Percentiles rank a stretch among this genome's conserved stretches.
Conservation (phyloP, 106 monocot species). For the Dendrobium chrysotoxum region DNA sequence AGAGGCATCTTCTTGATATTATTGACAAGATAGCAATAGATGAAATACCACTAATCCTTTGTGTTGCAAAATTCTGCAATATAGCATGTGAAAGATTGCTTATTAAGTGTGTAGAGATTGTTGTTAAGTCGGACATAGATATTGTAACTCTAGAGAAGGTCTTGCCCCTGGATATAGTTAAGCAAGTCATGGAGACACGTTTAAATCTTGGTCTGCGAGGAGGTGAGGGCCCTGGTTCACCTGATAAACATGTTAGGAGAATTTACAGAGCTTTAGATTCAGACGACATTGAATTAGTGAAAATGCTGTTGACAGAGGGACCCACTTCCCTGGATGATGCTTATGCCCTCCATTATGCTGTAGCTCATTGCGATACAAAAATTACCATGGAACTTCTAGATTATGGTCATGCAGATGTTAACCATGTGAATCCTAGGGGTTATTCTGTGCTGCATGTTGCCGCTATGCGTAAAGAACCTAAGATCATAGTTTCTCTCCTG, state of each 20-base stretch:
- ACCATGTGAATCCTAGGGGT: constrained; percentile 51
- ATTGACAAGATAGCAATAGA: constrained; percentile 50
- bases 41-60: constrained; percentile 48
- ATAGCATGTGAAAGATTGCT: constrained; percentile 33
- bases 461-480: constrained; percentile 69
- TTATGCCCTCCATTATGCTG: constrained; percentile 78
- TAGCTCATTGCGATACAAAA: constrained; percentile 63
- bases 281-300: constrained; percentile 78
- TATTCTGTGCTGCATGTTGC: constrained; percentile 74
- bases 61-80: constrained; percentile 43
- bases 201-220: constrained; percentile 2
- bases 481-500: constrained; percentile 70
- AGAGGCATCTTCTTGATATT: constrained; percentile 74
- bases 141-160: constrained; percentile 51
- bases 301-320: constrained; percentile 63
- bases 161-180: constrained; percentile 43
- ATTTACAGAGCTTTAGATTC: constrained; percentile 70
- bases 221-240: constrained; percentile 9
- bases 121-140: constrained; percentile 46
- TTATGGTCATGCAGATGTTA: constrained; percentile 64
- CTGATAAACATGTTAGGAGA: constrained; percentile 41
- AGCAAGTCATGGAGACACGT: constrained; percentile 34
- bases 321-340: constrained; percentile 61
- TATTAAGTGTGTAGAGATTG: constrained; percentile 43
- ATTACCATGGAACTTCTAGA: constrained; percentile 59